phyloP scores from a whole-genome alignment of 305 asterid genomes.

The Fraxinus baroniana region DNA sequence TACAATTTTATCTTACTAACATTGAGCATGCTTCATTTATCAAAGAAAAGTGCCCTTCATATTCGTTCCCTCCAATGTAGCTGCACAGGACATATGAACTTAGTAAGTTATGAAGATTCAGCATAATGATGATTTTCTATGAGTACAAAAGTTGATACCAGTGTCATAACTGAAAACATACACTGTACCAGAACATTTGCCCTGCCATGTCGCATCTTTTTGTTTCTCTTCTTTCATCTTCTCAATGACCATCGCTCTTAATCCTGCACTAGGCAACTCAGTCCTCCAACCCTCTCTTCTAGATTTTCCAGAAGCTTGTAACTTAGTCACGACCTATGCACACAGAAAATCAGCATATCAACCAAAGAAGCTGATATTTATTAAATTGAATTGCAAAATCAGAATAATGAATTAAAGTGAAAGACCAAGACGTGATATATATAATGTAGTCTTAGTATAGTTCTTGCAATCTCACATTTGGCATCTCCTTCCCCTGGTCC shows the following conservation, averaged over 20 bases:
- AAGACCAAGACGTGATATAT: neutral
- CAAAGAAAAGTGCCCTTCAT: slow-evolving; percentile 91
- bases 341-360: slow-evolving; percentile 7
- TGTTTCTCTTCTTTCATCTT: slow-evolving; percentile 72
- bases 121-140: slow-evolving; percentile 10
- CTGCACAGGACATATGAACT: slow-evolving; percentile 41
- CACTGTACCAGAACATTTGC: slow-evolving; percentile 99
- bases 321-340: slow-evolving; percentile 69
- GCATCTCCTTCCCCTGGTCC: neutral
- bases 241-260: slow-evolving; percentile 64
- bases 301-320: slow-evolving; percentile 84
- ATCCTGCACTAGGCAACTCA: slow-evolving; percentile 66
- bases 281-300: slow-evolving; percentile 77
- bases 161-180: slow-evolving; percentile 44
- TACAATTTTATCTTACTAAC: slow-evolving; percentile 52
- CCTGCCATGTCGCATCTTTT: slow-evolving; percentile 89
- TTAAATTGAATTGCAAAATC: neutral
- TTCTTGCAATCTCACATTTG: neutral
- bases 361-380: slow-evolving; percentile 5
- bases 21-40: slow-evolving; percentile 94
- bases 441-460: neutral
- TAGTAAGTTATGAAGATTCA: slow-evolving; percentile 17
- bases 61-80: slow-evolving; percentile 86
- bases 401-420: neutral
- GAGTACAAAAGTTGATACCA: slow-evolving; percentile 16